Conservation (phyloP, 2,329 filamentous ascomycete species). For the Pseudopithomyces chartarum region DNA sequence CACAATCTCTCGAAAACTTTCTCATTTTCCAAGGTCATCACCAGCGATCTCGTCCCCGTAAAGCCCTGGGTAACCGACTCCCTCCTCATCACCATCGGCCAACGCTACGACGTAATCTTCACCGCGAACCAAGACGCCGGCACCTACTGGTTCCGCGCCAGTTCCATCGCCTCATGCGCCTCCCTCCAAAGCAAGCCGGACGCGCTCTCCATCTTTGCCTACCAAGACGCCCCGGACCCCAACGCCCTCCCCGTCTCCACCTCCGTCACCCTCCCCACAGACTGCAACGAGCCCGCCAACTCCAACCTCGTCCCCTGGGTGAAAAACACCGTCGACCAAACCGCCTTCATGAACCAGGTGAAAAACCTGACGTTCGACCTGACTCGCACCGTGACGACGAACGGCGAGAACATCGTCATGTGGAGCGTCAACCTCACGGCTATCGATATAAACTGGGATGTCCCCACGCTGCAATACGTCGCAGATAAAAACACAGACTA, state of each 20-base stretch:
- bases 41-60: conserved; percentile 29
- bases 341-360: conserved; percentile 14
- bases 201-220: conserved; percentile 45
- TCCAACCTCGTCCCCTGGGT: conserved; percentile 28
- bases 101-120: conserved; percentile 37
- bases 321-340: conserved; percentile 15
- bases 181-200: conserved; percentile 25
- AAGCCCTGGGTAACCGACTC: conserved; percentile 13
- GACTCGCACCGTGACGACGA: conserved; percentile 21
- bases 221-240: conserved; percentile 28
- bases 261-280: conserved; percentile 25
- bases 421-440: conserved; percentile 49
- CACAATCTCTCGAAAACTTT: not conserved
- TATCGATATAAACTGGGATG: conserved; percentile 50
- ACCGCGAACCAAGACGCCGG: conserved; percentile 22
- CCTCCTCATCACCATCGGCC: conserved; percentile 23
- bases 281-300: conserved; percentile 42
- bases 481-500: conserved; percentile 49
- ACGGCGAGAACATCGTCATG: conserved; percentile 43
- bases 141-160: conserved; percentile 33
- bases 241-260: conserved; percentile 36
- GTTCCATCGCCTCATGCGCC: conserved; percentile 24
- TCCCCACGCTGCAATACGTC: conserved; percentile 51
- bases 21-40: not conserved
- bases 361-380: conserved; percentile 19